Evolutionary conservation across 805 yeast species (phyloP), one percentile per base, ranked within the genome.

Genomic region (Cyberlindnera galapagoensis): DNA sequence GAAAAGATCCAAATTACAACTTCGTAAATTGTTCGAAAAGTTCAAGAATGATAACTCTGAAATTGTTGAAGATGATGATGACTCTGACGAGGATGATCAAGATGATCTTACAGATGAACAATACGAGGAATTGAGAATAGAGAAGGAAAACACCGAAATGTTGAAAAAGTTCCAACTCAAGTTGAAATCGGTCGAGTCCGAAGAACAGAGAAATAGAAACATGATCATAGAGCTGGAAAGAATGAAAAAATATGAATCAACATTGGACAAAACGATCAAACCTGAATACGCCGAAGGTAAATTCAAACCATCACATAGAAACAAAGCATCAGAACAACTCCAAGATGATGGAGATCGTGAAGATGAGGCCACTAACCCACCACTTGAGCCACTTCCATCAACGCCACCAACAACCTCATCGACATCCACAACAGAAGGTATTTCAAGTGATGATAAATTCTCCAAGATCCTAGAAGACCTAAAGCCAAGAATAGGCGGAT

Each of bases 11-110:
- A 69, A 69, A 42, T 47, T 56, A 14, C 65, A 70, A 32, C 49
- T 77, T 25, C 64, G 71, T 35, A 54, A 62, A 37, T 46, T 76
- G 26, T 67, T 62, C 36, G 62, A 60, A 35, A 67, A 62, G 6
- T 54, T 61, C 14, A 55, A 56, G 28, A 54, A 54, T 24, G 48
- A 55, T 18, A 16, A 42, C 2, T 33, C 29, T 12, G 34, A 38
- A 5, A 43, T 38, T 8, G 30, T 35, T 24, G 51, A 44, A 6
- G 45, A 40, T 11, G 44, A 44, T 27, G 51, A 42, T 9, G 49
- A 47, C 11, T 51, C 36, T 3, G 40, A 42, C 13, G 43, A 39
- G 4, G 46, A 39, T 6, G 51, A 46, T 11, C 54, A 47, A 16
- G 49, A 48, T 17, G 59, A 43, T 2, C 27, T 50, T 9, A 60